phyloP scores from a whole-genome alignment of 768 basidiomycete genomes.

The button mushroom (Agaricus bisporus) region DNA sequence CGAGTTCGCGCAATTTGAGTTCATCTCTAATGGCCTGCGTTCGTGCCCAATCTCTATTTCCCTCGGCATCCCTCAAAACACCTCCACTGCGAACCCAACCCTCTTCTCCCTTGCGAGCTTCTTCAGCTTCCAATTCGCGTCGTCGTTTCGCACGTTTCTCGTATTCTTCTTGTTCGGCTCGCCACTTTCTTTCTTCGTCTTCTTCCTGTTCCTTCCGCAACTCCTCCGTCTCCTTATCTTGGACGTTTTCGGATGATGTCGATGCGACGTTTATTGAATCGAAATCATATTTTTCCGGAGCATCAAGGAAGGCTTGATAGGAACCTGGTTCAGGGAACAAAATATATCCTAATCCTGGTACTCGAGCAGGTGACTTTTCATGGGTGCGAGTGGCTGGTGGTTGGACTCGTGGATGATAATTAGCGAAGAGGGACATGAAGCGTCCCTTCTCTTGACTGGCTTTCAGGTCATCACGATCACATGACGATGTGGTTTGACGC shows the following conservation, averaged over 20 bases:
- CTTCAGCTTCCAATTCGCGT: slow-evolving; percentile 29
- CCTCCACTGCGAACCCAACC: slow-evolving; percentile 59
- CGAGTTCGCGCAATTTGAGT: slow-evolving; percentile 36
- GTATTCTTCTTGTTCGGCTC: neutral
- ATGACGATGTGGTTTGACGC: neutral
- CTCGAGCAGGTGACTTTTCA: too few relatives aligned
- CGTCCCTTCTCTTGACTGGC: neutral
- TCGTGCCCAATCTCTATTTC: slow-evolving; percentile 42
- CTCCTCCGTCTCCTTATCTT: too few relatives aligned
- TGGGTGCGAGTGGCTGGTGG: neutral
- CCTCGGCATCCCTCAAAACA: slow-evolving; percentile 42
- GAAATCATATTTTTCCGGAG: too few relatives aligned
- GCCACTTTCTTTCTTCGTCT: neutral
- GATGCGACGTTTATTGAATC: too few relatives aligned
- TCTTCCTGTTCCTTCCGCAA: neutral
- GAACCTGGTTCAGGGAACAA: neutral
- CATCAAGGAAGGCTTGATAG: neutral
- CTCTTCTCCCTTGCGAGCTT: slow-evolving; percentile 44
- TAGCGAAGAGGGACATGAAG: slow-evolving; percentile 3
- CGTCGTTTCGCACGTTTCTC: slow-evolving; percentile 7
- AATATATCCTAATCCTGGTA: slow-evolving; percentile 3
- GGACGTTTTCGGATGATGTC: too few relatives aligned
- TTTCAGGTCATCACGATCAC: neutral
- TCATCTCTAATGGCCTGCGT: slow-evolving; percentile 45
- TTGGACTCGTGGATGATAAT: neutral